Evolutionary conservation across 2,329 filamentous ascomycete genomes (phyloP), one percentile per base, ranked within the genome.

Genomic region (Hypoxylon sp.): DNA sequence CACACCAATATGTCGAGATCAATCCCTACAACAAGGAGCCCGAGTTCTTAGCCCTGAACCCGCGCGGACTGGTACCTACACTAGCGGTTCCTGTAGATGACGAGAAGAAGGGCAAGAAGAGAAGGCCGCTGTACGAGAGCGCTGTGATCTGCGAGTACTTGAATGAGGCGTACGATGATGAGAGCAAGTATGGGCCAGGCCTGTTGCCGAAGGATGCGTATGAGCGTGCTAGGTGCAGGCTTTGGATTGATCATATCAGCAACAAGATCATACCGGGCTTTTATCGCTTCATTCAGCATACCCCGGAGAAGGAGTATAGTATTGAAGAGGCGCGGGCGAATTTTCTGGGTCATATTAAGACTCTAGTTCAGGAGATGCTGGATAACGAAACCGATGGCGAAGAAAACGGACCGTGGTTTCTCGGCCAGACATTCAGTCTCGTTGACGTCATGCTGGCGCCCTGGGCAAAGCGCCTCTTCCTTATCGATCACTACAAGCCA

Each of bases 21-120:
- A 94, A 94, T 78, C 92, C 92, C 0, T 94, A 94, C 82, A 83
- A 90, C 78, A 95, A 95, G 75, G 89, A 88, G 0, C 80, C 86
- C 2, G 89, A 86, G 0, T 90, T 94, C 30, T 83, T 95, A 22
- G 84, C 85, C 7, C 83, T 95, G 69, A 95, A 95, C 76, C 92
- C 92, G 0, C 87, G 91, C 11, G 92, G 92, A 0, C 84, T 95
- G 0, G 90, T 95, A 1, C 93, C 92, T 0, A 94, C 92, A 0
- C 83, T 95, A 0, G 85, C 81, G 0, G 84, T 88, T 11, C 83
- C 83, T 0, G 67, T 74, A 25, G 68, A 57, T 0, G 64, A 72
- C 2, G 54, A 71, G 78, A 22, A 25, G 2, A 50, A 35, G 14
- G 62, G 53, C 0, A 56, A 54, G 55, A 55, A 13, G 40, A 78